Base-by-base conservation (phyloP, 164 flowering plant species). In the Akebia trifoliata region DNA sequence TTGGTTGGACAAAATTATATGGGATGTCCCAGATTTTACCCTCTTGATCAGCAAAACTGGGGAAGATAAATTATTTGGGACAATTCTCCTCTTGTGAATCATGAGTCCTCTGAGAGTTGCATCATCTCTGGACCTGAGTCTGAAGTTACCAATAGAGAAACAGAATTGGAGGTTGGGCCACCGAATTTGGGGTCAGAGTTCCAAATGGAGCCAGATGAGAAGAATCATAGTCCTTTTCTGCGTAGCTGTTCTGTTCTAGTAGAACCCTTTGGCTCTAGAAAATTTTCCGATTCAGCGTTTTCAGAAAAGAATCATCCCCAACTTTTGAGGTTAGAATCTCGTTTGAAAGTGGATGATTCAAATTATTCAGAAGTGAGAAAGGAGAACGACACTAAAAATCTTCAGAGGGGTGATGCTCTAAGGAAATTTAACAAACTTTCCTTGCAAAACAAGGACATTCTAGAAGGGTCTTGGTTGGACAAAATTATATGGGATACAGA, bases 401-500 rank as follows among this genome's bases (percentile, higher is more conserved):
- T 47, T 12, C 53, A 38, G 21, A 56, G 64, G 53, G 64, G 57
- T 63, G 82, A 80, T 73, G 66, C 68, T 34, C 28, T 75, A 11
- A 74, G 59, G 65, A 76, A 64, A 28, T 81, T 78, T 47, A 75
- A 61, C 65, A 76, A 77, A 57, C 76, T 81, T 65, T 60, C 81
- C 14, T 61, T 78, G 62, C 78, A 72, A 64, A 86, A 93, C 56
- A 78, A 62, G 65, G 88, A 81, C 31, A 59, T 90, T 68, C 35
- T 77, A 54, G 90, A 87, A 10, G 99, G 83, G 4, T 79, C 90
- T 56, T 93, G 99, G 99, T 45, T 83, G 48, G 86, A 90, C 30
- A 65, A 72, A 43, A 82, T 93, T 50, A 76, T 87, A 29, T 93
- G 97, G 99, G 97, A 90, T 9, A 60, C 77, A 34, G 45, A 72